Percentiles rank a stretch among this genome's conserved stretches.
Conservation (phyloP, 257 asterid species). For the Ocimum tenuiflorum region DNA sequence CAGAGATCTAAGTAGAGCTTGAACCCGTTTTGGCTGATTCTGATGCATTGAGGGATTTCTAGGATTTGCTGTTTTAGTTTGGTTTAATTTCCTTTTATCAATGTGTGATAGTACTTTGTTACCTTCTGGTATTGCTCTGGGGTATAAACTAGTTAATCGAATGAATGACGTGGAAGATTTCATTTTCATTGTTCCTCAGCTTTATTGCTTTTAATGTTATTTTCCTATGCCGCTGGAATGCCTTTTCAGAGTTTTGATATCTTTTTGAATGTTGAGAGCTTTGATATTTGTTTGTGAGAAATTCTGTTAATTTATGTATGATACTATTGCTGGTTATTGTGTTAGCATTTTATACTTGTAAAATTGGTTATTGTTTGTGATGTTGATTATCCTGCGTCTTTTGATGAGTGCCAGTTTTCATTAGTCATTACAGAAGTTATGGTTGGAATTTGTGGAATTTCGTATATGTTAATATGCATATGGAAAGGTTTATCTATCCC, state of each 20-base stretch:
- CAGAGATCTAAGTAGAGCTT: constrained; percentile 39
- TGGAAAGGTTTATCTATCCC: no score
- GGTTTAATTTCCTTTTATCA: not conserved
- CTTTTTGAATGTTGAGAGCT: no score
- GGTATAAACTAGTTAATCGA: not conserved
- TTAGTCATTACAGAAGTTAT: no score
- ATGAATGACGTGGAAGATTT: not conserved
- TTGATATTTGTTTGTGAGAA: no score
- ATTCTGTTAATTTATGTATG: no score
- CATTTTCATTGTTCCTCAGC: not conserved
- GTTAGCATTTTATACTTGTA: no score
- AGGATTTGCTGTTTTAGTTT: constrained; percentile 14
- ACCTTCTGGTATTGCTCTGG: not conserved
- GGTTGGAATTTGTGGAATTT: no score
- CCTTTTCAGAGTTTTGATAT: not conserved
- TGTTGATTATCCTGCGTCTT: no score
- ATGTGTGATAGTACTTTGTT: constrained; percentile 10
- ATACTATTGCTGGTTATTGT: no score
- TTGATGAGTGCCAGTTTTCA: no score
- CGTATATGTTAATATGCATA: no score
- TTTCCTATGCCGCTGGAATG: not conserved
- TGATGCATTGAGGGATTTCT: not conserved
- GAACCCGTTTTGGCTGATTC: not conserved
- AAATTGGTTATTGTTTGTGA: no score
- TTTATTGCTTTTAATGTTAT: not conserved